Evolutionary conservation across 1,139 yeast genomes (phyloP).

Genomic region (Yamadazyma diddensiae): DNA sequence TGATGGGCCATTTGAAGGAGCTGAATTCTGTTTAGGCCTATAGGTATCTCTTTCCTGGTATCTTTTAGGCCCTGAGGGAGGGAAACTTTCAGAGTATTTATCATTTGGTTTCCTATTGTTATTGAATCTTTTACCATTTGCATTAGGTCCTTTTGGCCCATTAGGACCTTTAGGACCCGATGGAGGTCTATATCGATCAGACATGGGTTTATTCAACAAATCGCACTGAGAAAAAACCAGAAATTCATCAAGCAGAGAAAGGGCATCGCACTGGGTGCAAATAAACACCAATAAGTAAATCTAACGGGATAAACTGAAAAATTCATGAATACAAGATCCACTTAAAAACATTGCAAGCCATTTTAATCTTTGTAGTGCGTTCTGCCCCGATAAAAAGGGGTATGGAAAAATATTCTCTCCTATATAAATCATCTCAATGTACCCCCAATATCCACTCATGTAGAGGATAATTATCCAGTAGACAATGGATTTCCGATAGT

Average conservation of each 20-base stretch:
- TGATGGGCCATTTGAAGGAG: slow-evolving; percentile 2
- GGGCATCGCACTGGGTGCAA: too few species aligned
- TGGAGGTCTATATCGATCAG: slow-evolving; percentile 41
- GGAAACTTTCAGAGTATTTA: slow-evolving; percentile 4
- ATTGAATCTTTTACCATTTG: too few species aligned
- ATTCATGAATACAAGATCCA: slow-evolving; percentile 2
- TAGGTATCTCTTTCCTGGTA: slow-evolving; percentile 19
- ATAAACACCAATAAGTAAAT: too few species aligned
- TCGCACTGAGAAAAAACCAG: slow-evolving; percentile 1
- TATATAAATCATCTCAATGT: slow-evolving; percentile 9
- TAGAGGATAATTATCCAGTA: slow-evolving; percentile 1
- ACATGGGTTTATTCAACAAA: slow-evolving; percentile 23
- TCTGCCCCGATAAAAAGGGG: slow-evolving; percentile 9
- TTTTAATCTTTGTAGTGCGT: slow-evolving; percentile 2
- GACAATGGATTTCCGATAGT: too few species aligned
- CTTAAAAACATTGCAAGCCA: slow-evolving; percentile 9
- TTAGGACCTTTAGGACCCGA: slow-evolving; percentile 34
- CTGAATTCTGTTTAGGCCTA: slow-evolving; percentile 10
- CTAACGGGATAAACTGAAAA: too few species aligned
- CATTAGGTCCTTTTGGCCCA: slow-evolving; percentile 7
- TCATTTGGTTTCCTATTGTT: slow-evolving; percentile 11
- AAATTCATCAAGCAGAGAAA: too few species aligned
- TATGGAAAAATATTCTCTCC: slow-evolving; percentile 8
- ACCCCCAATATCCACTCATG: slow-evolving; percentile 9
- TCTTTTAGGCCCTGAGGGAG: slow-evolving; percentile 18